Evolutionary conservation across 495 filamentous ascomycete species (phyloP), one percentile per base, ranked within the genome.

Genomic region (Podospora pseudopauciseta): DNA sequence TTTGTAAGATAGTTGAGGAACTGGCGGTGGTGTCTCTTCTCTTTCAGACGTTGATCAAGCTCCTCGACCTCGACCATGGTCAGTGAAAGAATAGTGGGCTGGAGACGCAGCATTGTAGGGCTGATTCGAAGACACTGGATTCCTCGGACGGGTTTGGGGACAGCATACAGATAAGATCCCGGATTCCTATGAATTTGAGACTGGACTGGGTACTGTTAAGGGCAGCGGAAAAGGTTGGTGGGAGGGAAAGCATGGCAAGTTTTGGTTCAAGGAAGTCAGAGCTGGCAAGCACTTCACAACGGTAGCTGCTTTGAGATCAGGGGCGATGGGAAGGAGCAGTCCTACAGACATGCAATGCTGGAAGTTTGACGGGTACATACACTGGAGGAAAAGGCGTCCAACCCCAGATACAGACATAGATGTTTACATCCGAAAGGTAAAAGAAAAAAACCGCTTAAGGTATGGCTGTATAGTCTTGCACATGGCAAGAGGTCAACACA

Each of bases 1-100:
- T 57, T 66, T 56, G 75, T 72, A 66, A 80, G 76, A 70, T 78
- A 77, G 39, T 67, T 80, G 53, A 73, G 73, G 62, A 80, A 79
- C 7, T 73, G 76, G 58, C 79, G 55, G 13, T 26, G 55, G n/a
- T 23, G 55, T 18, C 23, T 58, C n/a, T 7, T 20, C n/a, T 26
- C 55, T 6, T 58, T 58, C 3, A 19, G 77, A 44, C 82, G 82
- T 6, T 75, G 68, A 18, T 82, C 79, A 23, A 79, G 79, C 56
- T 85, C 81, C 70, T 78, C 77, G 32, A 90, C 71, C 72, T 90
- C 88, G 15, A 80, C 75, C 44, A 83, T 80, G 32, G 81, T 82
- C 54, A 90, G 73, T 7, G 77, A 76, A 71, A 90, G 83, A 44
- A 80, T 75, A 0, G 86, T 87, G 13, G 84, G 82, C 53, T 76